A percentile compares a stretch with the other conserved stretches of the same genome.
Evolutionary conservation across 2,329 filamentous ascomycete species (phyloP).

Genomic region (Cladosporium austrohemisphaericum): DNA sequence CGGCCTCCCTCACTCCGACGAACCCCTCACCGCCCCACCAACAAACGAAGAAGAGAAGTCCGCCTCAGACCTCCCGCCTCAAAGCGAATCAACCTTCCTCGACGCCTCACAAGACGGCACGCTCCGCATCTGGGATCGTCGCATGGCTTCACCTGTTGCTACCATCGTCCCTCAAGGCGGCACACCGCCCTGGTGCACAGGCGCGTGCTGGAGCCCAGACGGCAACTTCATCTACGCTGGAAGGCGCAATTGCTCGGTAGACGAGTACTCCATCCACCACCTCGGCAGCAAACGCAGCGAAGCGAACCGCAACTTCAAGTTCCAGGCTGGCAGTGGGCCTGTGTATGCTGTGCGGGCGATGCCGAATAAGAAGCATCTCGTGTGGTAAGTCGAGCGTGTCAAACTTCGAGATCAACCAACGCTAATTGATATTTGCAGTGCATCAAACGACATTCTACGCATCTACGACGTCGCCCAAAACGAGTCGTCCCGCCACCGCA

Average conservation of each 20-base stretch:
- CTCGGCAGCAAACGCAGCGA: slow-evolving; percentile 56
- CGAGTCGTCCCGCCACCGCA: slow-evolving; percentile 63
- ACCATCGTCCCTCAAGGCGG: slow-evolving; percentile 69
- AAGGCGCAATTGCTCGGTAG: slow-evolving; percentile 84
- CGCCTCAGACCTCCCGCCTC: slow-evolving; percentile 40
- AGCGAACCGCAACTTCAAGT: slow-evolving; percentile 76
- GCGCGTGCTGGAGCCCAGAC: slow-evolving; percentile 91
- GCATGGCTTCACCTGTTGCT: slow-evolving; percentile 72
- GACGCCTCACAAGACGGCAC: slow-evolving; percentile 84
- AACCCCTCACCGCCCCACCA: slow-evolving; percentile 35
- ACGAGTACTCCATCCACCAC: slow-evolving; percentile 87
- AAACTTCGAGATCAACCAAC: background rate
- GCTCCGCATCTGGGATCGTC: slow-evolving; percentile 88
- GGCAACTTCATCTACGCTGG: slow-evolving; percentile 95
- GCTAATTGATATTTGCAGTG: slow-evolving; percentile 48
- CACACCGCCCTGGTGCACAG: slow-evolving; percentile 95
- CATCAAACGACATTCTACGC: slow-evolving; percentile 87
- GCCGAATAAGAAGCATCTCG: slow-evolving; percentile 85
- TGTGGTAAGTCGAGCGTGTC: slow-evolving; percentile 59
- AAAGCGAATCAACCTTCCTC: slow-evolving; percentile 76
- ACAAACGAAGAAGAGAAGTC: slow-evolving; percentile 31
- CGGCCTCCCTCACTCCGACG: slow-evolving; percentile 52
- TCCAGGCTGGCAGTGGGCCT: slow-evolving; percentile 82
- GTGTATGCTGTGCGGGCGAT: slow-evolving; percentile 86
- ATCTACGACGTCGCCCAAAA: slow-evolving; percentile 77